Evolutionary conservation across 1,284 basidiomycete genomes (phyloP).

Genomic region (Cutaneotrichosporon sp.): DNA sequence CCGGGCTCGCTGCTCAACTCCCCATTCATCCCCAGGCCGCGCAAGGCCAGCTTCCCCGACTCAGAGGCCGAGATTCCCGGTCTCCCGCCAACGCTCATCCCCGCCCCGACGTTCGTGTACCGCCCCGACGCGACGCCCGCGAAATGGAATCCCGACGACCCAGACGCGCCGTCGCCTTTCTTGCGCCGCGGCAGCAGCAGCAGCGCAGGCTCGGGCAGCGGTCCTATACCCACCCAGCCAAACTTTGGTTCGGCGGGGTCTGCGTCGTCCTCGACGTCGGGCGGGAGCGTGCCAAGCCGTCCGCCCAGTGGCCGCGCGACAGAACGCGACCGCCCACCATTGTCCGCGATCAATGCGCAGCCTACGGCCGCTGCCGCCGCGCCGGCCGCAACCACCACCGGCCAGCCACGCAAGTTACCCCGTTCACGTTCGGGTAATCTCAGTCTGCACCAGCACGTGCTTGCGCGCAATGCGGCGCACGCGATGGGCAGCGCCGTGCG

Average conservation of each 20-base stretch:
- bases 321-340: constrained; percentile 7
- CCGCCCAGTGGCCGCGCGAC: neutral
- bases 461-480: constrained; percentile 1
- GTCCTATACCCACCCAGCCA: neutral
- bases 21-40: constrained; percentile 6
- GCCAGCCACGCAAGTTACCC: neutral
- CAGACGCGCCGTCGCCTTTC: constrained; percentile 42
- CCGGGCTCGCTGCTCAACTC: constrained; percentile 13
- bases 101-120: constrained; percentile 31
- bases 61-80: neutral
- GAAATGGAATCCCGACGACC: constrained; percentile 40
- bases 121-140: constrained; percentile 41
- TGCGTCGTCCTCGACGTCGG: too few relatives aligned
- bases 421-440: neutral
- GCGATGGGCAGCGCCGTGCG: neutral
- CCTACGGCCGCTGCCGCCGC: neutral
- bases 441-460: neutral
- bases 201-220: neutral
- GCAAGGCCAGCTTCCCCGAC: constrained; percentile 4
- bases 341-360: constrained; percentile 17
- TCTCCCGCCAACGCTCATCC: constrained; percentile 32
- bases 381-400: neutral
- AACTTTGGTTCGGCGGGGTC: neutral
- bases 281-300: neutral
- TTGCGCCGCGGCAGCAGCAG: constrained; percentile 17